Conservation (phyloP, 306 rosid genomes). For the Heteromeles arbutifolia region DNA sequence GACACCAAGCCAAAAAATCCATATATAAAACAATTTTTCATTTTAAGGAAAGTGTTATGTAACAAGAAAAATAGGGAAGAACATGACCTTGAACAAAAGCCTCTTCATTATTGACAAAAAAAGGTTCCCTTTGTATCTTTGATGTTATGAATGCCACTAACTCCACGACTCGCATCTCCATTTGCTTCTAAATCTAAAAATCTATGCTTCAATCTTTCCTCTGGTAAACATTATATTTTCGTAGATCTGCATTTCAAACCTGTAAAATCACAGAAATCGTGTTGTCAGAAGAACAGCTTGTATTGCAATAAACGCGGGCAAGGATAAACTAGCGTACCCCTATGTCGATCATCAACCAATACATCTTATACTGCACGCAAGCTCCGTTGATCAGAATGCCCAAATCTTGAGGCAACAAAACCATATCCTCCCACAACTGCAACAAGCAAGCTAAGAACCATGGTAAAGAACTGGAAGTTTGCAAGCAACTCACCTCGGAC, state of each 20-base stretch:
- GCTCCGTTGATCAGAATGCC: constrained; percentile 28
- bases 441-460: constrained; percentile 50
- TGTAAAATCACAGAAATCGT: not conserved
- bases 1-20: too few species aligned
- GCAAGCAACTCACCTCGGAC: constrained; percentile 85
- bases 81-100: not conserved
- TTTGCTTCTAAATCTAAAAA: not conserved
- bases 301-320: not conserved
- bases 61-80: not conserved
- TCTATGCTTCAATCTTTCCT: not conserved
- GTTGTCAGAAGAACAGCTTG: not conserved
- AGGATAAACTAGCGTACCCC: not conserved
- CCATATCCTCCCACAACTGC: constrained; percentile 50
- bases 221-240: not conserved
- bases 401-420: constrained; percentile 57
- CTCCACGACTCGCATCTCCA: not conserved
- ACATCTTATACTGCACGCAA: constrained; percentile 28
- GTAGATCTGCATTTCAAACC: not conserved
- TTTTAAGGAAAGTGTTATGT: too few species aligned
- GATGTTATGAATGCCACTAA: not conserved
- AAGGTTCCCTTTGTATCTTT: not conserved
- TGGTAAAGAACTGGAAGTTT: constrained; percentile 70
- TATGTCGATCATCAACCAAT: constrained; percentile 37
- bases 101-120: constrained; percentile 4
- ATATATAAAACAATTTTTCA: too few species aligned